These are phyloP conservation scores for Waltiozyma solani DNA, from an alignment of 1,139 yeast genomes.

Conservation along the genomic window DNA sequence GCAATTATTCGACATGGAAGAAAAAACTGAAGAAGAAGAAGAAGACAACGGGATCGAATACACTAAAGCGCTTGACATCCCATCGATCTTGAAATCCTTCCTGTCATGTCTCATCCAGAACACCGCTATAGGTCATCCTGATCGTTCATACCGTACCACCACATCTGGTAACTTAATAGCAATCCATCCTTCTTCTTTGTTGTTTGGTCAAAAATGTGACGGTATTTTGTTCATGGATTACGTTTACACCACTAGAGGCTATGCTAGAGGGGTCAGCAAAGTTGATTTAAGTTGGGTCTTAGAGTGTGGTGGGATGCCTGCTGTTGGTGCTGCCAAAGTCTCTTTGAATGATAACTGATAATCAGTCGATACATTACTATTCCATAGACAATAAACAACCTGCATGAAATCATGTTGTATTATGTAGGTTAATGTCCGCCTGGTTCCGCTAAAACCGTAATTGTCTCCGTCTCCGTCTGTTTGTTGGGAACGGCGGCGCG, in stretches of 20 bases:
- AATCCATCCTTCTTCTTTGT: conserved; percentile 84
- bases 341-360: no score
- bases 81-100: conserved; percentile 63
- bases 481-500: no score
- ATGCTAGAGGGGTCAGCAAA: conserved; percentile 83
- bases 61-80: conserved; percentile 36
- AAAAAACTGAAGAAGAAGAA: conserved; percentile 12
- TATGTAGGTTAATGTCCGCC: no score
- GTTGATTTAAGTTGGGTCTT: conserved; percentile 82
- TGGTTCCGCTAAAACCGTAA: no score
- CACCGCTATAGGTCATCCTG: conserved; percentile 93
- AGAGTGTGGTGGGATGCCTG: no score
- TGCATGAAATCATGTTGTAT: no score
- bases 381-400: no score
- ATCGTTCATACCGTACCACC: conserved; percentile 82
- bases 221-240: conserved; percentile 93
- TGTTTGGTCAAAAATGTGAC: conserved; percentile 75
- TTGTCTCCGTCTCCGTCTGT: no score
- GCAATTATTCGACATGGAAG: conserved; percentile 17
- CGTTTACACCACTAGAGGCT: conserved; percentile 87
- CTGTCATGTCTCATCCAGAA: conserved; percentile 74
- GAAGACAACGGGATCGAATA: conserved; percentile 6
- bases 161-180: conserved; percentile 71
- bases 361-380: no score
- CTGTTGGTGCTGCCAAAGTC: no score